phyloP scores from a whole-genome alignment of 345 rosid genomes.

The Diplotaxis tenuifolia region DNA sequence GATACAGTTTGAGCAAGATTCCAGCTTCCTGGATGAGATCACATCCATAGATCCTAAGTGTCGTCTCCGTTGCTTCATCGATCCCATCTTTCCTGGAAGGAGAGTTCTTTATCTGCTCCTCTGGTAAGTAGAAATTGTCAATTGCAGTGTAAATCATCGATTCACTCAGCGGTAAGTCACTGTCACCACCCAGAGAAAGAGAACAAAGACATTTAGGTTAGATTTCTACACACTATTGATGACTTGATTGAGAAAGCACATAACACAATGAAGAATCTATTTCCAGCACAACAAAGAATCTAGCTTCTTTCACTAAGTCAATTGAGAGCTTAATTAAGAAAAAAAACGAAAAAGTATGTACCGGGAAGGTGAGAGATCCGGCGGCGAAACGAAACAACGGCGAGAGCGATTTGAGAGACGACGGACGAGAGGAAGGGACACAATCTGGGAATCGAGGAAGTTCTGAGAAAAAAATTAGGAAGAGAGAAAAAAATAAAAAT shows the following conservation, averaged over 20 bases:
- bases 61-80: constrained; percentile 71
- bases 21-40: constrained; percentile 96
- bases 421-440: background rate
- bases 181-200: background rate
- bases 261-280: background rate
- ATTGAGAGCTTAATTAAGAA: background rate
- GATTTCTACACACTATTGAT: background rate
- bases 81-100: constrained; percentile 92
- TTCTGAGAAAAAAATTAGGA: background rate
- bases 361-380: background rate
- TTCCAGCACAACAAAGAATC: background rate
- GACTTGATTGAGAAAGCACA: background rate
- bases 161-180: background rate
- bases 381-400: background rate
- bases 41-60: constrained; percentile 85
- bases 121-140: constrained; percentile 80
- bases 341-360: background rate
- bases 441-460: background rate
- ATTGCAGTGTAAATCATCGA: constrained; percentile 90
- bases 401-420: background rate
- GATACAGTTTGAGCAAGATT: constrained; percentile 78
- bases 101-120: constrained; percentile 64
- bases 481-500: no score
- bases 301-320: background rate
- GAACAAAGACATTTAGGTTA: background rate